Base-by-base conservation (phyloP, 2,329 filamentous ascomycete species). In the Aspergillus fructus region DNA sequence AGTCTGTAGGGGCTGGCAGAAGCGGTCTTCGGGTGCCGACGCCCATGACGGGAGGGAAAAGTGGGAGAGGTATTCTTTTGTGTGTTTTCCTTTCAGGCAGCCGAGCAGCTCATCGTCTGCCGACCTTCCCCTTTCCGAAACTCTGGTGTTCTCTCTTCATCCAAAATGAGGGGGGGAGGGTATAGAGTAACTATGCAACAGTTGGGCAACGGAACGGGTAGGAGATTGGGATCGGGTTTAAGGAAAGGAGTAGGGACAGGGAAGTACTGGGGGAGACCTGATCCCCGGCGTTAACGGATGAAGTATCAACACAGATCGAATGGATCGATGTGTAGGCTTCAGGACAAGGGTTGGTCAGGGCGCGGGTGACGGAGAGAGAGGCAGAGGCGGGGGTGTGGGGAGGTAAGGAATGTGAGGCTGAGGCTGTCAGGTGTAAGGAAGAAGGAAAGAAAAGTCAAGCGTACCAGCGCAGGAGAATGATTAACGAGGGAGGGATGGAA, bases 1-100 rank as follows among this genome's bases (percentile, higher is more conserved):
- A 81, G 64, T 81, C 79, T 65, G 79, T 80, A 45, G 78, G 78
- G 59, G 78, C 79, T 69, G 79, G 79, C 63, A 81, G 70, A 60
- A 76, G 69, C 66, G 77, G 77, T 72, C 74, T 76, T 68, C 77
- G 78, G 69, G 74, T 74, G 62, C 77, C 73, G 71, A 80, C 72
- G 68, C 78, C 78, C 79, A 81, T 80, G 65, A 69, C 74, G 72
- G 27, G 66, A 66, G 59, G 55, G 59, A 58, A 24, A 43, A 52
- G 53, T 47, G 49, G 48, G 53, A 57, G 33, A 56, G 40, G 41
- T 58, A 39, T 52, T 49, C 34, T 56, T 53, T 47, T 53, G 45
- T 58, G 43, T 53, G 24, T 43, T 41, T 49, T 39, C 45, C 30
- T 53, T 53, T 58, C 52, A 56, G 59, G 72, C 65, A 73, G 64